phyloP scores from a whole-genome alignment of 208 protist species.

The Trypanosoma theileri region DNA sequence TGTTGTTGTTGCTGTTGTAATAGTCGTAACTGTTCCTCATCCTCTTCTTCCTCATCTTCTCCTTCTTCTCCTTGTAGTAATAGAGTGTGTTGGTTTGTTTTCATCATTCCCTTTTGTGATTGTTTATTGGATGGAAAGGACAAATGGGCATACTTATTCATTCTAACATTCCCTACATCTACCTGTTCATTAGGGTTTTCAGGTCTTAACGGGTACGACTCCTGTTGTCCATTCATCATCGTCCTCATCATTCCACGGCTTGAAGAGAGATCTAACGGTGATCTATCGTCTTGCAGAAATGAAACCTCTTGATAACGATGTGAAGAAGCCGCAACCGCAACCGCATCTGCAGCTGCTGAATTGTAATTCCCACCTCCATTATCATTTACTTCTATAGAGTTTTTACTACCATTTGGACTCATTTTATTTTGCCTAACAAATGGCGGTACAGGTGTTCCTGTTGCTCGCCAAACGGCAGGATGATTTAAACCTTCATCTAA shows the following conservation, averaged over 20 bases:
- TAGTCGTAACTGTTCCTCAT: no score
- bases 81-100: neutral
- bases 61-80: no score
- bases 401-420: no score
- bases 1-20: neutral
- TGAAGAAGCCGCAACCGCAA: neutral
- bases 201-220: neutral
- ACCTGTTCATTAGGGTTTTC: neutral
- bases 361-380: no score
- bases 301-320: neutral
- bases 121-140: no score
- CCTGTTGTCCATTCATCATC: neutral
- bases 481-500: neutral
- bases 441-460: slow-evolving; percentile 3
- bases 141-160: no score
- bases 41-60: no score
- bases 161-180: neutral
- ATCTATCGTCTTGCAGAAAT: no score
- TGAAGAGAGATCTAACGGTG: no score
- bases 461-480: slow-evolving; percentile 2
- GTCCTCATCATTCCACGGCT: no score
- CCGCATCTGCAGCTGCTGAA: no score
- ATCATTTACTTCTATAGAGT: no score
- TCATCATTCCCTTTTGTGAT: neutral
- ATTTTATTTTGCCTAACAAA: neutral